A percentile compares a stretch with the other conserved stretches of the same genome.
phyloP scores from a whole-genome alignment of 192 early-diverging fungal genomes.

The Mortierella alpina region DNA sequence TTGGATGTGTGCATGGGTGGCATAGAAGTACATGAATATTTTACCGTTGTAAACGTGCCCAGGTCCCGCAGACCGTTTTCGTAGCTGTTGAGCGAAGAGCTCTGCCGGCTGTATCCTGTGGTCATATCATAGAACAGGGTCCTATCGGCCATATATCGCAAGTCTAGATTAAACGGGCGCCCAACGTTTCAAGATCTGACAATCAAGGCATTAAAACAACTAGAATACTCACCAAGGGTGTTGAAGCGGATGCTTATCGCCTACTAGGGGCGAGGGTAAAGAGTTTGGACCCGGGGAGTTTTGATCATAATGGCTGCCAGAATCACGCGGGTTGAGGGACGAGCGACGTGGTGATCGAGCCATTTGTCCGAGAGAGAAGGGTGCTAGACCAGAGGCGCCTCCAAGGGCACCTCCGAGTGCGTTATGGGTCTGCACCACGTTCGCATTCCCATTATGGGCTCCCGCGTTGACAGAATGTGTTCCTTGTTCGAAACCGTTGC shows the following conservation, averaged over 20 bases:
- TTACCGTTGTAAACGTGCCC: slow-evolving; percentile 41
- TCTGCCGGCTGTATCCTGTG: slow-evolving; percentile 20
- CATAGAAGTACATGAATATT: not conserved
- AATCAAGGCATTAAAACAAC: not conserved
- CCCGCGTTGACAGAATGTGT: no score
- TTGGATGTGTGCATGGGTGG: slow-evolving; percentile 20
- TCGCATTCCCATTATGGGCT: no score
- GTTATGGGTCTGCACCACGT: not conserved
- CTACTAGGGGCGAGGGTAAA: not conserved
- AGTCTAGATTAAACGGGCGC: no score
- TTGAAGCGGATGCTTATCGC: slow-evolving; percentile 49
- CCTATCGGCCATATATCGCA: slow-evolving; percentile 1
- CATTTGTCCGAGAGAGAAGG: slow-evolving; percentile 42
- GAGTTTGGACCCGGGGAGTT: not conserved
- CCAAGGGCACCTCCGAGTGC: not conserved
- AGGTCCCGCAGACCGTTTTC: slow-evolving; percentile 24
- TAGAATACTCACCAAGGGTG: slow-evolving; percentile 48
- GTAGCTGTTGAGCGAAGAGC: slow-evolving; percentile 31
- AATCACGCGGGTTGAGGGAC: slow-evolving; percentile 23
- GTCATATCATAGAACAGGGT: slow-evolving; percentile 39
- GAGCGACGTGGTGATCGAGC: slow-evolving; percentile 23
- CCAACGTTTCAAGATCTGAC: not conserved
- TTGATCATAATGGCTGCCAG: slow-evolving; percentile 4
- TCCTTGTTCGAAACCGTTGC: no score
- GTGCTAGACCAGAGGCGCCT: slow-evolving; percentile 17